Percentiles rank a stretch among this genome's conserved stretches.
These are phyloP conservation scores for Metschnikowia amazonensis DNA, from an alignment of 805 yeast species.

Conservation along the genomic window DNA sequence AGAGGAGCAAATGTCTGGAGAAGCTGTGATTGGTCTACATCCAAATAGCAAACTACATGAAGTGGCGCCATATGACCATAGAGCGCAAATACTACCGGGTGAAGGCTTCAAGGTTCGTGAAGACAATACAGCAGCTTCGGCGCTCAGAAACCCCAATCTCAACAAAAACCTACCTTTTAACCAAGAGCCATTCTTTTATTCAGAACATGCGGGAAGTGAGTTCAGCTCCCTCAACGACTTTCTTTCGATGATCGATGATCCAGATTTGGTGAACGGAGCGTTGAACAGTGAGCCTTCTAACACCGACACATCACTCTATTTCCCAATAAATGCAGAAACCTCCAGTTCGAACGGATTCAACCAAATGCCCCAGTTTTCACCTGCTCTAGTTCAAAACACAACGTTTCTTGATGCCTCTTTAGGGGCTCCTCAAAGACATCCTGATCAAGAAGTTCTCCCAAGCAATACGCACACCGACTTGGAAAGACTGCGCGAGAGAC, in stretches of 20 bases:
- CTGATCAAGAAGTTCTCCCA: slow-evolving; percentile 16
- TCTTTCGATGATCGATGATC: slow-evolving; percentile 84
- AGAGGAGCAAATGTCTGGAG: not conserved
- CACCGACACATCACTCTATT: slow-evolving; percentile 16
- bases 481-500: not conserved
- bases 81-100: not conserved
- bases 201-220: slow-evolving; percentile 92
- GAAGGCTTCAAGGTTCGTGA: not conserved
- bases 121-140: not conserved
- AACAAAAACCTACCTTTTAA: slow-evolving; percentile 42
- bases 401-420: slow-evolving; percentile 7
- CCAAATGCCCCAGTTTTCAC: slow-evolving; percentile 29
- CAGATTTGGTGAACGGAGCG: slow-evolving; percentile 55
- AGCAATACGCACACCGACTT: not conserved
- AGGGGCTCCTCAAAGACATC: not conserved
- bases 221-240: slow-evolving; percentile 87
- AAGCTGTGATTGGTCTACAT: not conserved
- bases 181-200: slow-evolving; percentile 76
- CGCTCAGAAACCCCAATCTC: slow-evolving; percentile 24
- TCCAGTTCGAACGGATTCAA: slow-evolving; percentile 10
- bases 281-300: slow-evolving; percentile 21
- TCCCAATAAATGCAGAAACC: slow-evolving; percentile 12
- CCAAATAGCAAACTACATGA: not conserved
- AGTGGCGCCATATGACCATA: not conserved
- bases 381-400: slow-evolving; percentile 14